Evolutionary conservation across 1,284 basidiomycete species (phyloP).

Genomic region (Rhodotorula sp.): DNA sequence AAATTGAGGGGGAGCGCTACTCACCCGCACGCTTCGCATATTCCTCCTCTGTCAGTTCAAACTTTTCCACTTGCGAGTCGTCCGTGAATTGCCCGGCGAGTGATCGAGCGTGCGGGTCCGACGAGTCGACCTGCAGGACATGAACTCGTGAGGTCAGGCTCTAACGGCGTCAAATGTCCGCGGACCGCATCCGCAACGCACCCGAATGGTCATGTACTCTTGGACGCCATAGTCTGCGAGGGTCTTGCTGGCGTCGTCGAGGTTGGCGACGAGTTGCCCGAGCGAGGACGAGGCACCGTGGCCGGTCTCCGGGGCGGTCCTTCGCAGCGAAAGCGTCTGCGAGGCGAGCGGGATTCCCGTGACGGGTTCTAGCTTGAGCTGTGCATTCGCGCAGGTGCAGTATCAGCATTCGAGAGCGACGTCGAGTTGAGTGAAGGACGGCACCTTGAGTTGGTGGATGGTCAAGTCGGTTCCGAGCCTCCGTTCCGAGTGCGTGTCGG

Average conservation of each 20-base stretch:
- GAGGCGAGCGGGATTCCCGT: constrained; percentile 79
- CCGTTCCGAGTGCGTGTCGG: constrained; percentile 81
- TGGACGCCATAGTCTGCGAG: constrained; percentile 72
- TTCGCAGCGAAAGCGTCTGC: constrained; percentile 66
- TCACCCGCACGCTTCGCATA: constrained; percentile 76
- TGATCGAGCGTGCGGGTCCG: constrained; percentile 49
- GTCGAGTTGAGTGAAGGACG: neutral
- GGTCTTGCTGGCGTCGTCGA: constrained; percentile 65
- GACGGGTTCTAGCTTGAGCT: constrained; percentile 82
- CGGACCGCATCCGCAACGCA: constrained; percentile 1
- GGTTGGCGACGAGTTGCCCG: constrained; percentile 54
- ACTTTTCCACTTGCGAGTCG: constrained; percentile 83
- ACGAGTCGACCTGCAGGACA: constrained; percentile 34
- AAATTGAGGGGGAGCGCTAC: constrained; percentile 15
- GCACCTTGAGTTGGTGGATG: constrained; percentile 76
- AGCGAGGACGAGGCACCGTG: constrained; percentile 27
- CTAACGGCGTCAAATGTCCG: neutral
- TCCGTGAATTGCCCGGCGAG: constrained; percentile 80
- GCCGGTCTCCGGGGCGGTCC: constrained; percentile 45
- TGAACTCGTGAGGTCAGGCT: constrained; percentile 1
- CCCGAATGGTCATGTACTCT: constrained; percentile 42
- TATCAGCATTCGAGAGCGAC: neutral
- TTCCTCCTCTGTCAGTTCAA: constrained; percentile 77
- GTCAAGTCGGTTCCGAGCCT: constrained; percentile 71
- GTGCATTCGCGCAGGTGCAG: neutral